Evolutionary conservation across 164 flowering plant genomes (phyloP).

Genomic region (Protea cynaroides): DNA sequence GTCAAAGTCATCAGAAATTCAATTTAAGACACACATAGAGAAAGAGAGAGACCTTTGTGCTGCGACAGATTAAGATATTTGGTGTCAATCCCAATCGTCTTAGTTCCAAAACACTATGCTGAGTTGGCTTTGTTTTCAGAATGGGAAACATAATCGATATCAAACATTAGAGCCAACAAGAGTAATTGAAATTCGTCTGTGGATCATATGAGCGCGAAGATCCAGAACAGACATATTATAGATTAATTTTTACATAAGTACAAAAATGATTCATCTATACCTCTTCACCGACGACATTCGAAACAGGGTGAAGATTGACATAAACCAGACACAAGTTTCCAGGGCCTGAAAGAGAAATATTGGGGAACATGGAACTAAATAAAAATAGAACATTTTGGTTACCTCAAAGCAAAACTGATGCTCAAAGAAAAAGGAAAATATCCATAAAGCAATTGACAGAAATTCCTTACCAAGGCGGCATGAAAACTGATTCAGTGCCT

Average conservation of each 20-base stretch:
- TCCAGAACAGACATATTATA: neutral
- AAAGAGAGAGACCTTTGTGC: constrained; percentile 49
- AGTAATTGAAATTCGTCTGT: neutral
- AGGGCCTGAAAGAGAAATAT: constrained; percentile 36
- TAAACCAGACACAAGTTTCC: constrained; percentile 92
- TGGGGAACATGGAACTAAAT: neutral
- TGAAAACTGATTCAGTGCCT: constrained; percentile 91
- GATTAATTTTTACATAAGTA: no score
- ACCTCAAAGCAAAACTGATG: neutral
- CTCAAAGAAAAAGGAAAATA: neutral
- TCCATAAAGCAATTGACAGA: neutral
- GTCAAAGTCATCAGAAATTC: constrained; percentile 13
- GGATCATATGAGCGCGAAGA: neutral
- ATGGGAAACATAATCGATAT: neutral
- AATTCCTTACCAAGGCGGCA: constrained; percentile 70
- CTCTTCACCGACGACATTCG: constrained; percentile 92
- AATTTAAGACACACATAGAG: neutral
- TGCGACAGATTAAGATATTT: constrained; percentile 80
- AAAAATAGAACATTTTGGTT: neutral
- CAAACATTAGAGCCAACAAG: neutral
- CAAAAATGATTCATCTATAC: constrained; percentile 23
- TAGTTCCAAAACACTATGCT: constrained; percentile 82
- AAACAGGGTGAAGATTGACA: constrained; percentile 94
- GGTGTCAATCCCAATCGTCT: constrained; percentile 82
- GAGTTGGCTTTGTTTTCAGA: constrained; percentile 97